Base-by-base conservation (phyloP, 2,329 filamentous ascomycete species). In the Periconia macrospinosa region DNA sequence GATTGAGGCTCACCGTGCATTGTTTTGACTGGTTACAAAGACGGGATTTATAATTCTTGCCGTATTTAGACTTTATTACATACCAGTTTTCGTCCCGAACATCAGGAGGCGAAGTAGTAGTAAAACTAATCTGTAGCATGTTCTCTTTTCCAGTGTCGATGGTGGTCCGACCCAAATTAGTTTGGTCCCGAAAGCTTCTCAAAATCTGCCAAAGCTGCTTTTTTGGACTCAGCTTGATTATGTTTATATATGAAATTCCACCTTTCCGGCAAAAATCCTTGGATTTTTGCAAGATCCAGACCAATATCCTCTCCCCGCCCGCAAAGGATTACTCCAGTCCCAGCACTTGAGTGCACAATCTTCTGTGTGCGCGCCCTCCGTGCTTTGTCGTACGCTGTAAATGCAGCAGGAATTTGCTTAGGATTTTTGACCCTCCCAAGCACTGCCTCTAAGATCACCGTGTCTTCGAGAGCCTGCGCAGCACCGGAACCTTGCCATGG, bases 401-500 rank as follows among this genome's bases (percentile, higher is more conserved):
- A 74, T 0, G 72, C 73, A 8, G 53, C 57, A 45, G 54, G 52
- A 3, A 75, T 46, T 44, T 60, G 52, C 2, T 44, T 54, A 23
- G 52, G 46, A n/a, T 46, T 41, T 30, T 52, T 55, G 17, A 55
- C 50, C 10, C 55, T 35, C 13, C 18, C 42, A 35, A 80, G 54
- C 6, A 78, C 56, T 8, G 59, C 60, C 6, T 69, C 66, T 30
- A 81, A 68, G 2, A 76, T 63, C 23, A 80, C 68, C 1, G 74
- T 77, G 53, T 83, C 81, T 64, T 83, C 81, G 53, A 83, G 74
- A 8, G 79, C 80, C 52, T 79, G 76, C 0, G 79, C 78, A 2
- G 81, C 81, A 2, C 81, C 81, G 0, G 79, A 75, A 1, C 81
- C 81, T 9, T 79, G 75, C 63, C 81, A 79, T 8, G 23, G 23